Base-by-base conservation (phyloP, 345 rosid species). In the Euclidium syriacum region DNA sequence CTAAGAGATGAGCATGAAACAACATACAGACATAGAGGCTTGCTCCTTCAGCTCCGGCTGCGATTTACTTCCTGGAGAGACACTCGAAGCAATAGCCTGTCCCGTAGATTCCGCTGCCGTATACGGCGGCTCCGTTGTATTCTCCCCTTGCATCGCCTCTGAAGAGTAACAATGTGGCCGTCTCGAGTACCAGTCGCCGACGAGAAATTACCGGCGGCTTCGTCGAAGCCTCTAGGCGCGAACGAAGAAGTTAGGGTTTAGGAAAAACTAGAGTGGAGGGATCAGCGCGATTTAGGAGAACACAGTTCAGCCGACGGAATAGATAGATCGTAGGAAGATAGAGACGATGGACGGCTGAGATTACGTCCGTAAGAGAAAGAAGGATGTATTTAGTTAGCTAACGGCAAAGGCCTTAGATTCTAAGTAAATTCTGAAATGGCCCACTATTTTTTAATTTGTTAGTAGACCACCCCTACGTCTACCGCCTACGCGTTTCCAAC, bases 1-100 rank as follows among this genome's bases (percentile, higher is more conserved):
- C 12, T 14, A 33, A 58, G 32, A 6, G 19, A 44, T 34, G 14
- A 70, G 64, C 3, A 22, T 35, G 22, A 46, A n/a, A 36, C 9
- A 57, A 58, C 78, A 24, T 75, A 70, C 78, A 75, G 64, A 24
- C 74, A 57, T 70, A 51, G 71, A 65, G 58, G 49, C 23, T 59
- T 58, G 64, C 29, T 65, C 62, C 20, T 49, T 58, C 25, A 40
- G 62, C 27, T 58, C 61, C 48, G 55, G 14, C 11, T 70, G 71
- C 38, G 48, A 38, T 34, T 52, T 30, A 47, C 33, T 44, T 16
- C 38, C 25, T 18, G 61, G 64, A 52, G 74, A 57, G 50, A 51
- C 7, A 34, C 22, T 46, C 55, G 63, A 42, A 44, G 54, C 57
- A 34, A 52, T 41, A 20, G 38, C 15, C 10, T 61, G 65, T 27